These are phyloP conservation scores for Xylaria castorea DNA, from an alignment of 495 filamentous ascomycete genomes.

Conservation along the genomic window DNA sequence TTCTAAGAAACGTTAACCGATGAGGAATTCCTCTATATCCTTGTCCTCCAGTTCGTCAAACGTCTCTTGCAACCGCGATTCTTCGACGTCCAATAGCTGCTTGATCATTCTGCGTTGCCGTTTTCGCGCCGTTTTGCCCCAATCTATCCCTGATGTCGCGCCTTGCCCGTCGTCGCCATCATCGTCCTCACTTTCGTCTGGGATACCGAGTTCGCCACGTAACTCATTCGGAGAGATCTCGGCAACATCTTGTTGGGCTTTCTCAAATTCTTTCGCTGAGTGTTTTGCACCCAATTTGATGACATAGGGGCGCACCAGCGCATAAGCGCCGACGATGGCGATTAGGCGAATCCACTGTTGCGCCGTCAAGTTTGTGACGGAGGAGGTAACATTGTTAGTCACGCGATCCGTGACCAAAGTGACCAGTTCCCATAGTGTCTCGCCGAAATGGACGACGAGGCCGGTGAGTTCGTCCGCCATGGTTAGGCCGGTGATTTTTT, in stretches of 20 bases:
- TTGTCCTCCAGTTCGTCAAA: constrained; percentile 67
- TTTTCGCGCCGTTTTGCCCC: constrained; percentile 66
- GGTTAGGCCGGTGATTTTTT: constrained; percentile 12
- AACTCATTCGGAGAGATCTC: constrained; percentile 58
- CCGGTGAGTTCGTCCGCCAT: constrained; percentile 47
- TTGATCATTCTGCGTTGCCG: constrained; percentile 67
- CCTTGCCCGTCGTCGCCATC: constrained; percentile 60
- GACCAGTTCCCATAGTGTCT: constrained; percentile 36
- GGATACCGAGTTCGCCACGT: constrained; percentile 57
- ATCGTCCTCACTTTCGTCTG: constrained; percentile 61
- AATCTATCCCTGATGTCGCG: constrained; percentile 55
- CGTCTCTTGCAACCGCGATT: constrained; percentile 49
- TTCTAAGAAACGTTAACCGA: constrained; percentile 33
- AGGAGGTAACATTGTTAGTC: constrained; percentile 59
- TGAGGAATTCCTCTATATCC: constrained; percentile 74
- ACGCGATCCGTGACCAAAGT: constrained; percentile 50
- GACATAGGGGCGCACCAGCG: constrained; percentile 71
- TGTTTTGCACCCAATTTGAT: constrained; percentile 52
- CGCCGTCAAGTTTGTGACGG: constrained; percentile 60
- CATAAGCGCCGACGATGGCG: constrained; percentile 65
- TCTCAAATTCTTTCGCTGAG: constrained; percentile 56
- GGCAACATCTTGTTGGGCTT: constrained; percentile 44
- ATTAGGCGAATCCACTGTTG: constrained; percentile 68
- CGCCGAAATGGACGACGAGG: constrained; percentile 38
- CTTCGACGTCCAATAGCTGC: constrained; percentile 60